A percentile compares a stretch with the other conserved stretches of the same genome.
Conservation (phyloP, 441 rosid species). For the Sinapis alba region DNA sequence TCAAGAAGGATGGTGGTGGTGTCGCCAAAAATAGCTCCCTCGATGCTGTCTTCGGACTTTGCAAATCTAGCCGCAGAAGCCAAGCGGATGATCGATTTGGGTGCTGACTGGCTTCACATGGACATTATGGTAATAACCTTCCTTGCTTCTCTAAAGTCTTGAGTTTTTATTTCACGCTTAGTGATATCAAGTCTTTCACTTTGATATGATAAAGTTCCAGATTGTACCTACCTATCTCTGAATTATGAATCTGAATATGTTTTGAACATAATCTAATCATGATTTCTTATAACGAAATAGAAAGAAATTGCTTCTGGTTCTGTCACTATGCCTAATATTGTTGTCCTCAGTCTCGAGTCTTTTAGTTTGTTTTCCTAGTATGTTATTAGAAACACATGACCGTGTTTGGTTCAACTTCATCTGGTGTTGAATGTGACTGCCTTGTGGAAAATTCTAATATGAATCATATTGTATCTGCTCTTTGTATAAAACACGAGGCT, state of each 20-base stretch:
- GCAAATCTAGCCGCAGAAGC: constrained; percentile 88
- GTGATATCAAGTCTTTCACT: not conserved
- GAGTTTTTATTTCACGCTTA: not conserved
- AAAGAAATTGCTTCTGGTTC: no score
- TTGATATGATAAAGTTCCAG: not conserved
- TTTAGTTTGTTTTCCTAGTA: no score
- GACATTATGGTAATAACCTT: constrained; percentile 67
- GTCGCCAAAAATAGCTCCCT: constrained; percentile 79
- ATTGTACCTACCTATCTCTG: not conserved
- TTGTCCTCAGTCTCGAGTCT: no score
- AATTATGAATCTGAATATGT: not conserved
- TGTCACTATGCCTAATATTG: no score
- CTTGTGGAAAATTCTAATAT: not conserved
- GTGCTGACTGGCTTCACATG: constrained; percentile 99
- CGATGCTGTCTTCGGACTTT: constrained; percentile 95
- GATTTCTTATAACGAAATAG: no score
- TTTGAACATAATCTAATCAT: not conserved
- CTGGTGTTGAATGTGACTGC: not conserved
- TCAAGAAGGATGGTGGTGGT: constrained; percentile 56
- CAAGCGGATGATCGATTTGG: constrained; percentile 68
- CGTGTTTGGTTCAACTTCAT: no score
- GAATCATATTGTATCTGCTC: not conserved
- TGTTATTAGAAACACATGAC: no score
- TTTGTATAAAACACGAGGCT: not conserved
- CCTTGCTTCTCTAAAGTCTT: not conserved